A percentile compares a stretch with the other conserved stretches of the same genome.
Conservation (phyloP, 129 eudicot species). For the Flaveria trinervia region DNA sequence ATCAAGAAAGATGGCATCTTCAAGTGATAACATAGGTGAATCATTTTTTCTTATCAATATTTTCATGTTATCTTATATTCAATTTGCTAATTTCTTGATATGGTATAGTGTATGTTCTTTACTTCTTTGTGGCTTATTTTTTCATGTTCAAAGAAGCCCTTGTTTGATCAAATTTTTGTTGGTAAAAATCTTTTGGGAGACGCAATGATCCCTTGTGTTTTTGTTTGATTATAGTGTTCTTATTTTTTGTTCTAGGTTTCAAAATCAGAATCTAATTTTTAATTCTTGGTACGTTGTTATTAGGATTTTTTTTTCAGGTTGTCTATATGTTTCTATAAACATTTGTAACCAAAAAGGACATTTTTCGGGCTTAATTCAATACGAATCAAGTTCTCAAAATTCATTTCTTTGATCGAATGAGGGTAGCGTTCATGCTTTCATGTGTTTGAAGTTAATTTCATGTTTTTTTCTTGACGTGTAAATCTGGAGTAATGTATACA, state of each 20-base stretch:
- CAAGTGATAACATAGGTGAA: constrained; percentile 26
- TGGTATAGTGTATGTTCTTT: constrained; percentile 9
- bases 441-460: neutral
- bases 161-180: constrained; percentile 5
- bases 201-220: neutral
- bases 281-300: neutral
- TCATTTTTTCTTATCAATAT: neutral
- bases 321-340: constrained; percentile 20
- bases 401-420: neutral
- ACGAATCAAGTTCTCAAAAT: constrained; percentile 2
- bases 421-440: neutral
- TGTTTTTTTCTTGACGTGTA: constrained; percentile 3
- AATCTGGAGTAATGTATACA: neutral
- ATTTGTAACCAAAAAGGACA: constrained; percentile 13
- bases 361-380: constrained; percentile 7
- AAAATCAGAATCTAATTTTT: neutral
- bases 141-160: neutral
- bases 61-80: neutral
- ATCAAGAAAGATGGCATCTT: constrained; percentile 25
- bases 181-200: neutral
- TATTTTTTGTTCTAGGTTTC: neutral
- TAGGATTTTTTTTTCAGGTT: neutral
- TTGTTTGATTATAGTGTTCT: neutral
- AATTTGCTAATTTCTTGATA: constrained; percentile 10
- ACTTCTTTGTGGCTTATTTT: neutral